Percentiles rank a stretch among this genome's conserved stretches.
These are phyloP conservation scores for Sugiyamaella marilandica DNA, from an alignment of 805 yeast genomes.

Conservation along the genomic window DNA sequence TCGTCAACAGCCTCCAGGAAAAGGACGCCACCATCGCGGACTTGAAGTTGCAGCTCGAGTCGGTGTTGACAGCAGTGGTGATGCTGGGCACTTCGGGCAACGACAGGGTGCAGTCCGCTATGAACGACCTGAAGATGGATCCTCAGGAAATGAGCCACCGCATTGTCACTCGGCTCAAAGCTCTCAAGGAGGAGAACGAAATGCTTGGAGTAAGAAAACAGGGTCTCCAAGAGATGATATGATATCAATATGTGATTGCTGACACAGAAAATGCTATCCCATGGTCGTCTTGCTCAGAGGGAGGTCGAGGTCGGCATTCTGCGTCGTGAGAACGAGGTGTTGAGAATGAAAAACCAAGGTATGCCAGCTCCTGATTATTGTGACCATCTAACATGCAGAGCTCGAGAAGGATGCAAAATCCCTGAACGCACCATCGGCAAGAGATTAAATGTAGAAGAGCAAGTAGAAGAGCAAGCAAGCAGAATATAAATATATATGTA, in stretches of 20 bases:
- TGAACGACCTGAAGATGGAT: conserved; percentile 41
- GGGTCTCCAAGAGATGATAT: too few species aligned
- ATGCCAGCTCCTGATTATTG: neutral
- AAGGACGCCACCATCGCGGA: conserved; percentile 51
- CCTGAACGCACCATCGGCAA: neutral
- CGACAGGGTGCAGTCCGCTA: conserved; percentile 10
- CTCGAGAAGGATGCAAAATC: neutral
- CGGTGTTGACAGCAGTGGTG: conserved; percentile 49
- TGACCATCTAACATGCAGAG: conserved; percentile 3
- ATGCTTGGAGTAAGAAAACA: conserved; percentile 41
- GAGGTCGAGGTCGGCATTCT: conserved; percentile 63
- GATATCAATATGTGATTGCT: neutral
- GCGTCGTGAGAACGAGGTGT: conserved; percentile 45
- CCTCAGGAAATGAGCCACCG: conserved; percentile 72
- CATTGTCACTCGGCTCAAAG: conserved; percentile 55
- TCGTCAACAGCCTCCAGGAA: conserved; percentile 45
- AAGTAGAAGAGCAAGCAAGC: neutral
- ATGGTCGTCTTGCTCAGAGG: conserved; percentile 69
- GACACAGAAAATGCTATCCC: conserved; percentile 53
- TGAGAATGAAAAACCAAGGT: conserved; percentile 30
- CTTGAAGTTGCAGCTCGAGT: conserved; percentile 59
- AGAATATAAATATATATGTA: neutral
- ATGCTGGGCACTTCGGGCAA: conserved; percentile 23
- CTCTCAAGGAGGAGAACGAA: conserved; percentile 63
- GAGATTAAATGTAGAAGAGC: neutral